Conservation (phyloP, 75 land plant genomes). For the Pinus tabuliformis region DNA sequence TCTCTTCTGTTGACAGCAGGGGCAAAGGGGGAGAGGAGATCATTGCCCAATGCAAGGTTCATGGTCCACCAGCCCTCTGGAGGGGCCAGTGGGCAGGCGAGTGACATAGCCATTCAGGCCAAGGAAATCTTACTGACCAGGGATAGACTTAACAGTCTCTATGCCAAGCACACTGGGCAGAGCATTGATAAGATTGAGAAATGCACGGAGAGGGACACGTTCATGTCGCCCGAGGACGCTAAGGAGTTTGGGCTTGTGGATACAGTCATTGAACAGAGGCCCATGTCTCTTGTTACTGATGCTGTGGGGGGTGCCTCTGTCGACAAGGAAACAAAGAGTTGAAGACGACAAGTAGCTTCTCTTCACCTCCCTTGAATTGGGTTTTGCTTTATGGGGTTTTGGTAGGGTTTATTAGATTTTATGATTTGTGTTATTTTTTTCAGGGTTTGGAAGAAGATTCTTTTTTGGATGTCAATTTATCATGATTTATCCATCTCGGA, state of each 20-base stretch:
- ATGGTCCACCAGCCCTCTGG: conserved; percentile 54
- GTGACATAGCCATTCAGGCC: conserved; percentile 48
- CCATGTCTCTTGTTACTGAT: conserved; percentile 37
- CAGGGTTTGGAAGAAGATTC: no score
- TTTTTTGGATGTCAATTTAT: no score
- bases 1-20: conserved; percentile 45
- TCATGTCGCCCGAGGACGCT: conserved; percentile 51
- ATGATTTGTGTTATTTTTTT: background rate
- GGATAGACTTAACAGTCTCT: conserved; percentile 29
- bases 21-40: conserved; percentile 35
- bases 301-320: background rate
- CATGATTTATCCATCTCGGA: no score
- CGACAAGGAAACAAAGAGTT: background rate
- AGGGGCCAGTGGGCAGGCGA: conserved; percentile 47
- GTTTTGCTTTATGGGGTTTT: background rate
- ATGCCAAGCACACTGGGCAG: conserved; percentile 35
- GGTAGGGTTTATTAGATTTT: background rate
- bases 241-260: conserved; percentile 40
- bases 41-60: conserved; percentile 46
- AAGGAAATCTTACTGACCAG: conserved; percentile 39
- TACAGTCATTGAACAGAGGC: conserved; percentile 37
- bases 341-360: background rate
- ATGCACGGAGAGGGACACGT: conserved; percentile 48
- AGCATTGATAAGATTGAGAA: conserved; percentile 31
- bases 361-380: background rate